phyloP scores from a whole-genome alignment of 371 early-diverging fungal genomes.

The Mortierella sp. region DNA sequence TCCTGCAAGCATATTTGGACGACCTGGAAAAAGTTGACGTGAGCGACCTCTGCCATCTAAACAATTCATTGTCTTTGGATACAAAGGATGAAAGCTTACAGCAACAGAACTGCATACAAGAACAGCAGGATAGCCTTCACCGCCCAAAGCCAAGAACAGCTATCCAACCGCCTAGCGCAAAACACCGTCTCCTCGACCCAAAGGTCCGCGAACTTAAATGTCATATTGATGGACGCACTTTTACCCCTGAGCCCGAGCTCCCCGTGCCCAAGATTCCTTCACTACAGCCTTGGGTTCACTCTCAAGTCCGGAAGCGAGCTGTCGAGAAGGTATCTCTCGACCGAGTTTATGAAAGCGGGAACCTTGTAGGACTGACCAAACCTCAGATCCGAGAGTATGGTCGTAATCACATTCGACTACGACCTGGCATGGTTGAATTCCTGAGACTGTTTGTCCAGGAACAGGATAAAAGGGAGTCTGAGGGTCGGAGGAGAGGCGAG shows the following conservation, averaged over 20 bases:
- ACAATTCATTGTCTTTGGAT: neutral
- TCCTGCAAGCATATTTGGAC: conserved; percentile 47
- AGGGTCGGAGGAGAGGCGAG: conserved; percentile 19
- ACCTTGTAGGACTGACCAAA: conserved; percentile 35
- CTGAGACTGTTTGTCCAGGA: conserved; percentile 32
- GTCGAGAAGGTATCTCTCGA: conserved; percentile 44
- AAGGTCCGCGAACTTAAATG: conserved; percentile 28
- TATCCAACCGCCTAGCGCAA: neutral
- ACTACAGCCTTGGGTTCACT: conserved; percentile 46
- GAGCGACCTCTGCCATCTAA: conserved; percentile 33
- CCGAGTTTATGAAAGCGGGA: conserved; percentile 51
- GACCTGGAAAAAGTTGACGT: conserved; percentile 46
- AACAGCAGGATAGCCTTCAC: neutral
- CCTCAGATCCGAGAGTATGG: conserved; percentile 51
- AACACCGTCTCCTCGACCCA: conserved; percentile 35
- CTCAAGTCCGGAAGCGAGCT: conserved; percentile 46
- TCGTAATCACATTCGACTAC: conserved; percentile 22
- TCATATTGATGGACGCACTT: conserved; percentile 43
- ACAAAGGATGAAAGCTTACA: neutral
- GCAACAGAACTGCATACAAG: neutral
- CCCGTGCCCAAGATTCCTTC: conserved; percentile 40
- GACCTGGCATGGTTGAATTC: conserved; percentile 44
- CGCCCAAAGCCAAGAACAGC: neutral
- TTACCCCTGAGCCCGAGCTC: conserved; percentile 41
- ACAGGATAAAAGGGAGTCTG: conserved; percentile 23